Percentiles rank a stretch among this genome's conserved stretches.
These are phyloP conservation scores for Fomitopsis pulvina DNA, from an alignment of 768 basidiomycete genomes.

Conservation along the genomic window DNA sequence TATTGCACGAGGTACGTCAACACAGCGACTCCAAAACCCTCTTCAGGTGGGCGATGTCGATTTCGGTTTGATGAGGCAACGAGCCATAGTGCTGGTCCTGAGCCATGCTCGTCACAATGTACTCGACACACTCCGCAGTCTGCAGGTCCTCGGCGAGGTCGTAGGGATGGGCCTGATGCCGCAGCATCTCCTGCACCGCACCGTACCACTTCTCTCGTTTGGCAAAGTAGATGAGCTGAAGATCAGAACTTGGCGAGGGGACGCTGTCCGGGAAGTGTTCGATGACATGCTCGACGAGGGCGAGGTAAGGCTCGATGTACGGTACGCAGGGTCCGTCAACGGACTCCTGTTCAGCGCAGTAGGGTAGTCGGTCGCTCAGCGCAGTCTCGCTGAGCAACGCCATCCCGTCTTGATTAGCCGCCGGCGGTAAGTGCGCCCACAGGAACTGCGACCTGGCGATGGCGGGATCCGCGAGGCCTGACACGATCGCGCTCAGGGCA, in stretches of 20 bases:
- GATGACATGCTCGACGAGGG: conserved; percentile 49
- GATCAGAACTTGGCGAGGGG: conserved; percentile 7
- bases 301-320: conserved; percentile 56
- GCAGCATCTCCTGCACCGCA: conserved; percentile 46
- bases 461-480: conserved; percentile 53
- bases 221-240: conserved; percentile 39
- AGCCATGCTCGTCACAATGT: conserved; percentile 28
- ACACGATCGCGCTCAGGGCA: conserved; percentile 61
- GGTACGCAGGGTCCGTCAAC: conserved; percentile 55
- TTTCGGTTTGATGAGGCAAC: conserved; percentile 43
- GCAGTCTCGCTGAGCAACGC: conserved; percentile 52
- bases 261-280: conserved; percentile 39
- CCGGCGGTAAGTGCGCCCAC: conserved; percentile 57
- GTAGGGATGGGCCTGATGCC: conserved; percentile 49
- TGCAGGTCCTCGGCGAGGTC: conserved; percentile 38
- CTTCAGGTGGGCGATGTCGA: conserved; percentile 44
- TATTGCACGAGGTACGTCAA: neutral
- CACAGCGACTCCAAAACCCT: neutral
- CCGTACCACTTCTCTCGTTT: conserved; percentile 54
- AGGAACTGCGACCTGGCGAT: conserved; percentile 53
- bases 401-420: conserved; percentile 44
- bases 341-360: conserved; percentile 40
- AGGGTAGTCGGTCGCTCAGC: conserved; percentile 49
- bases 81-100: neutral
- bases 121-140: conserved; percentile 41